Conservation (phyloP, 805 yeast species). For the Teunomyces funiuensis region DNA sequence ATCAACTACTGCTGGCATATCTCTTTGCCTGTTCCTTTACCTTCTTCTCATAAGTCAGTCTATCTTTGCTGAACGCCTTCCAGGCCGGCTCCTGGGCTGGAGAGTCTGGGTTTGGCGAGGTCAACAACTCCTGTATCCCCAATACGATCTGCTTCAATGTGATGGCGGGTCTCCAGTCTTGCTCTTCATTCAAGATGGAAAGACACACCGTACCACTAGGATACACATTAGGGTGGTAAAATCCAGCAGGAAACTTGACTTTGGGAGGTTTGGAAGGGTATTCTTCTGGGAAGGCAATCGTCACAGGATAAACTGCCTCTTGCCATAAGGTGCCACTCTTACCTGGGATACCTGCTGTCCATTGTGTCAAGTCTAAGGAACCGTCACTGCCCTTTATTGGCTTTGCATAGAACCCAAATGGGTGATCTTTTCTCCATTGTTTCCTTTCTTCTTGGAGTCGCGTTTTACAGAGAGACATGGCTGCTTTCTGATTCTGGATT, state of each 20-base stretch:
- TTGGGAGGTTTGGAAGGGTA: conserved; percentile 97
- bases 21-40: conserved; percentile 79
- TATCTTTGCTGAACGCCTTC: conserved; percentile 76
- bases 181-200: conserved; percentile 88
- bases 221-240: conserved; percentile 96
- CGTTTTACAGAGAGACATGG: conserved; percentile 63
- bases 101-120: conserved; percentile 88
- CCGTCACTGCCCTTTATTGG: conserved; percentile 84
- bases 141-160: conserved; percentile 84
- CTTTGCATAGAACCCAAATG: conserved; percentile 94
- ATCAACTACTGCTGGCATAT: conserved; percentile 45
- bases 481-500: neutral
- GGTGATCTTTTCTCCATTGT: conserved; percentile 98
- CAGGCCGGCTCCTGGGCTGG: conserved; percentile 99
- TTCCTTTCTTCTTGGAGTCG: conserved; percentile 94
- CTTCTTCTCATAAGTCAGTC: conserved; percentile 65
- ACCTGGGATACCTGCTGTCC: conserved; percentile 98
- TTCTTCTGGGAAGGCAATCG: conserved; percentile 81
- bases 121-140: conserved; percentile 89
- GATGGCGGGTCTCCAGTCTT: conserved; percentile 98
- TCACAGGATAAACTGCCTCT: conserved; percentile 83
- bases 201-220: conserved; percentile 97
- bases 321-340: conserved; percentile 84
- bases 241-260: conserved; percentile 82
- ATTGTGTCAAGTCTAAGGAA: conserved; percentile 73